These are phyloP conservation scores for Xylaria palmicola DNA, from an alignment of 495 filamentous ascomycete species.

Conservation along the genomic window DNA sequence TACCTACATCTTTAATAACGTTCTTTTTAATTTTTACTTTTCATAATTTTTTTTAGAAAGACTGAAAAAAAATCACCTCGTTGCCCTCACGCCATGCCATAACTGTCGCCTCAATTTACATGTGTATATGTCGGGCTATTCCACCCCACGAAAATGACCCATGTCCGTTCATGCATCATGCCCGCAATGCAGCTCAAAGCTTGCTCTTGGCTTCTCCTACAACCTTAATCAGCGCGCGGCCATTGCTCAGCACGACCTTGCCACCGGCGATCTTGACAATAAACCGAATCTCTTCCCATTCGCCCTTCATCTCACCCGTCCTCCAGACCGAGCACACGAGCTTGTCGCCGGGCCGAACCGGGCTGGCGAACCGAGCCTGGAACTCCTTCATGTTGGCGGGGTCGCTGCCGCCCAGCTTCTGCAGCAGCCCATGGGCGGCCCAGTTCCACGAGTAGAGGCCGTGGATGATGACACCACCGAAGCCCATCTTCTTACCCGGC, in stretches of 20 bases:
- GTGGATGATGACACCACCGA: constrained; percentile 85
- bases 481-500: constrained; percentile 84
- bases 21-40: too few species aligned
- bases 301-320: constrained; percentile 63
- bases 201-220: constrained; percentile 57
- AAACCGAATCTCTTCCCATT: constrained; percentile 81
- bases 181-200: constrained; percentile 46
- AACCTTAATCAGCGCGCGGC: constrained; percentile 73
- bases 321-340: constrained; percentile 64
- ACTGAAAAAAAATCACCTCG: too few species aligned
- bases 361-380: constrained; percentile 82
- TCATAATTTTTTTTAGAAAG: too few species aligned
- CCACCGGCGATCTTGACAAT: constrained; percentile 67
- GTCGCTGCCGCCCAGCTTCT: constrained; percentile 70
- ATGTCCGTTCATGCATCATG: constrained; percentile 17
- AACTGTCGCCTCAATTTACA: constrained; percentile 1
- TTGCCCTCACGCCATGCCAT: too few species aligned
- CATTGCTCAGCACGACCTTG: constrained; percentile 81
- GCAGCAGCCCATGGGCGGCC: constrained; percentile 71
- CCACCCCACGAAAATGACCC: neutral
- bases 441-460: constrained; percentile 84
- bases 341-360: constrained; percentile 76
- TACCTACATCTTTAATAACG: too few species aligned
- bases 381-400: constrained; percentile 78
- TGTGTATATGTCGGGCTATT: neutral